Evolutionary conservation across 495 filamentous ascomycete species (phyloP).

Genomic region (Penicillium canariense): DNA sequence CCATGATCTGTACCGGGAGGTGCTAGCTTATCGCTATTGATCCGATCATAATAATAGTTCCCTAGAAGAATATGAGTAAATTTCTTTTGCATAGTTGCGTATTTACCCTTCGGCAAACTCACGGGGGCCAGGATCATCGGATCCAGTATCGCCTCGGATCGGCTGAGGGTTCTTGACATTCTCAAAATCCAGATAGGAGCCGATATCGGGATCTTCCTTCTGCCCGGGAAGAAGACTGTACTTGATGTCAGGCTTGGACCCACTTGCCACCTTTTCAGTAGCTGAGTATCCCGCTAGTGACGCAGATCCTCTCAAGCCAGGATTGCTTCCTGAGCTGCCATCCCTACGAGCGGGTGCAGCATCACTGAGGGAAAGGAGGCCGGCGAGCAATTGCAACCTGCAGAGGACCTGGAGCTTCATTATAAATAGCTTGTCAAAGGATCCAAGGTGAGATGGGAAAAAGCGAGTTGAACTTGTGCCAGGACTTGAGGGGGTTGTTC

Average conservation of each 20-base stretch:
- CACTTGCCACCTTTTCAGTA: constrained; percentile 27
- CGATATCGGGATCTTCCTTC: constrained; percentile 53
- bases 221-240: constrained; percentile 54
- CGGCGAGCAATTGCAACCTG: constrained; percentile 2
- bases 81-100: not conserved
- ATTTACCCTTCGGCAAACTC: constrained; percentile 15
- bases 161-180: constrained; percentile 64
- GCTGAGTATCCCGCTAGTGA: constrained; percentile 39
- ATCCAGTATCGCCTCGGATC: constrained; percentile 57
- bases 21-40: constrained; percentile 64
- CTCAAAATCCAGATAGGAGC: constrained; percentile 62
- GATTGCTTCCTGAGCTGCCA: constrained; percentile 14
- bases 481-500: constrained; percentile 13
- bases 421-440: not conserved
- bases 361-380: constrained; percentile 3
- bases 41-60: constrained; percentile 57
- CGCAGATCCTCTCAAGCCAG: constrained; percentile 32
- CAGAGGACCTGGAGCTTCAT: constrained; percentile 17
- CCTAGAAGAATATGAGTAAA: constrained; percentile 25
- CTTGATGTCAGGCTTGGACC: constrained; percentile 35
- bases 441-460: not conserved
- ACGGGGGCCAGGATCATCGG: constrained; percentile 63
- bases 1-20: constrained; percentile 67
- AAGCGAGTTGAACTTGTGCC: not conserved
- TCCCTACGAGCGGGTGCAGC: constrained; percentile 23